Percentiles rank a stretch among this genome's conserved stretches.
Evolutionary conservation across 139 green algal genomes (phyloP).

Genomic region (Astrephomene gubernaculifera): DNA sequence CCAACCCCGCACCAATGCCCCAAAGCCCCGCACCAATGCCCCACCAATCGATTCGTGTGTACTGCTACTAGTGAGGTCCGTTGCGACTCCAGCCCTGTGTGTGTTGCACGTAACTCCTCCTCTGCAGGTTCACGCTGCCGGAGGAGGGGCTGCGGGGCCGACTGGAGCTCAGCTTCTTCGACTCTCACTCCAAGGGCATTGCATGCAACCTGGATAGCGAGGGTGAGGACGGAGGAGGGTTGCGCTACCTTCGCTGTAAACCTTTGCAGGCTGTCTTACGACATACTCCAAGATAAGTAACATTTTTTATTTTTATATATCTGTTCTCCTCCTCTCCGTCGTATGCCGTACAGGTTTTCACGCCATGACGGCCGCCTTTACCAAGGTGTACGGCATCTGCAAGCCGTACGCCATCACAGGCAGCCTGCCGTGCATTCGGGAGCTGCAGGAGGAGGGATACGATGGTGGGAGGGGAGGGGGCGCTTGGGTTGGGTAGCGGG

Average conservation of each 20-base stretch:
- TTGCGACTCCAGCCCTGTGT: too few species aligned
- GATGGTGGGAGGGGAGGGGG: background rate
- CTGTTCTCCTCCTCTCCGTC: too few species aligned
- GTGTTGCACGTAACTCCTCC: background rate
- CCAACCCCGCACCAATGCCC: too few species aligned
- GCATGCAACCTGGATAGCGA: constrained; percentile 74
- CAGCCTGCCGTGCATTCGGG: constrained; percentile 64
- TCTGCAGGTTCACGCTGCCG: constrained; percentile 29
- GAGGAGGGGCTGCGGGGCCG: constrained; percentile 47
- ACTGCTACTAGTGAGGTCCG: too few species aligned
- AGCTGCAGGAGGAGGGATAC: constrained; percentile 52
- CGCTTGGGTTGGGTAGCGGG: constrained; percentile 29
- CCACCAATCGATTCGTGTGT: too few species aligned
- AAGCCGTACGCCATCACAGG: constrained; percentile 66
- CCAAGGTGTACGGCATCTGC: constrained; percentile 64
- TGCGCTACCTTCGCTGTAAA: too few species aligned
- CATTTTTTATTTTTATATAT: too few species aligned
- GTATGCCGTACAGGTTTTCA: constrained; percentile 65
- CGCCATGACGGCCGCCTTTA: constrained; percentile 69
- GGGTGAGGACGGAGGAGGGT: constrained; percentile 14
- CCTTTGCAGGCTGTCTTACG: too few species aligned
- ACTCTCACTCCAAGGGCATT: constrained; percentile 62
- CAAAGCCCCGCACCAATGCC: too few species aligned
- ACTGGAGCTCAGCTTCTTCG: constrained; percentile 75
- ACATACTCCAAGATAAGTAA: too few species aligned